Evolutionary conservation across 768 basidiomycete genomes (phyloP).

Genomic region (Boletus bicolor): DNA sequence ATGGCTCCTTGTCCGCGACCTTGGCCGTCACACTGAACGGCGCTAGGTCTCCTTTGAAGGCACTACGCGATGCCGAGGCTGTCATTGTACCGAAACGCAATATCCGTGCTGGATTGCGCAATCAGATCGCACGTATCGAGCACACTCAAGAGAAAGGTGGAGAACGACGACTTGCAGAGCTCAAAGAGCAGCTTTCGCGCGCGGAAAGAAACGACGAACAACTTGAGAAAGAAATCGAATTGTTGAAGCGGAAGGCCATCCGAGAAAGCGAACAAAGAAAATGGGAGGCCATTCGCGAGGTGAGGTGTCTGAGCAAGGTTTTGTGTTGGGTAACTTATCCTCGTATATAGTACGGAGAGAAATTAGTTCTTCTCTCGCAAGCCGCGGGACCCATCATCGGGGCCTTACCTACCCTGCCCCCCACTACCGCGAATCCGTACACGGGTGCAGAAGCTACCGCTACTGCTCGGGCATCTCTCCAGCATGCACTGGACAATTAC

Average conservation of each 20-base stretch:
- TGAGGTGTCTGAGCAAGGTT: slow-evolving; percentile 25
- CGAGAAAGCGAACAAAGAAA: slow-evolving; percentile 72
- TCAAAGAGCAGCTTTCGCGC: slow-evolving; percentile 66
- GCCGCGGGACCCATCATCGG: slow-evolving; percentile 60
- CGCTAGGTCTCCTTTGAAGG: slow-evolving; percentile 67
- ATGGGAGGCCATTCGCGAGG: slow-evolving; percentile 83
- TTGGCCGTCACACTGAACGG: slow-evolving; percentile 61
- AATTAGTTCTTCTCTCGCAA: slow-evolving; percentile 69
- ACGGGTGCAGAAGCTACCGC: slow-evolving; percentile 61
- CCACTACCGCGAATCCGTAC: slow-evolving; percentile 55
- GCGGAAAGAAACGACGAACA: slow-evolving; percentile 60
- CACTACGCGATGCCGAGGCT: slow-evolving; percentile 67
- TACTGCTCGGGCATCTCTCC: slow-evolving; percentile 67
- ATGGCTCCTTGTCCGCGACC: slow-evolving; percentile 61
- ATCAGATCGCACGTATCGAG: slow-evolving; percentile 63
- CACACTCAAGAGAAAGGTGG: slow-evolving; percentile 60
- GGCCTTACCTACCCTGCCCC: slow-evolving; percentile 67
- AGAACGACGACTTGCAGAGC: slow-evolving; percentile 66
- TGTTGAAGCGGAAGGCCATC: slow-evolving; percentile 73
- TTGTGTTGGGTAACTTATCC: neutral
- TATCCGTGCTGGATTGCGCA: slow-evolving; percentile 52
- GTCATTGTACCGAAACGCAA: slow-evolving; percentile 60
- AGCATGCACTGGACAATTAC: slow-evolving; percentile 77
- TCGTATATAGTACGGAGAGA: slow-evolving; percentile 68
- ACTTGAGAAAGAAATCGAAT: slow-evolving; percentile 65